Conservation (phyloP, 331 rosid genomes). For the Saraca asoca region DNA sequence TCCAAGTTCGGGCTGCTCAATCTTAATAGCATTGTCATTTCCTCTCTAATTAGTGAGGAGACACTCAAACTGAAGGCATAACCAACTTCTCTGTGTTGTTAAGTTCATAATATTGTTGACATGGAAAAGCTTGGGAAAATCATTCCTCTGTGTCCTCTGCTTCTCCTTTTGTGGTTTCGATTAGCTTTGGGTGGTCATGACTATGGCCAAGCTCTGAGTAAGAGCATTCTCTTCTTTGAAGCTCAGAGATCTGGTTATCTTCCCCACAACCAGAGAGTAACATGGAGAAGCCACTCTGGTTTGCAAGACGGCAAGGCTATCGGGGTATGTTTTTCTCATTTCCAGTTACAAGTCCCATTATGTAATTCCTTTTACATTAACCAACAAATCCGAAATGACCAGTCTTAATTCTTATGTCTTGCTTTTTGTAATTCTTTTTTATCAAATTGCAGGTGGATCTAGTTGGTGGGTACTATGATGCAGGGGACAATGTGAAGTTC, state of each 20-base stretch:
- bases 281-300: slow-evolving; percentile 92
- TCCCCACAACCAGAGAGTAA: slow-evolving; percentile 78
- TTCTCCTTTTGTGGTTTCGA: slow-evolving; percentile 44
- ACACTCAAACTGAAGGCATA: neutral
- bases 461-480: slow-evolving; percentile 92
- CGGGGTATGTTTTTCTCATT: slow-evolving; percentile 54
- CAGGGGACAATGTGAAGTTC: slow-evolving; percentile 97
- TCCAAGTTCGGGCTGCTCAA: slow-evolving; percentile 44
- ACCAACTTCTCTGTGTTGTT: neutral
- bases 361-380: no score
- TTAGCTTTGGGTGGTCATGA: slow-evolving; percentile 67
- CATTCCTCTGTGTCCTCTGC: slow-evolving; percentile 40
- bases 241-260: slow-evolving; percentile 98
- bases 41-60: neutral
- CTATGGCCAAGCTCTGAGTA: slow-evolving; percentile 84
- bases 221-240: slow-evolving; percentile 94
- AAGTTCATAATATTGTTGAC: neutral
- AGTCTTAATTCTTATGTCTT: neutral
- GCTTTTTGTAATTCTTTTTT: neutral
- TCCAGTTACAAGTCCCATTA: no score
- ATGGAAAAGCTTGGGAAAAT: slow-evolving; percentile 54
- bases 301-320: slow-evolving; percentile 85
- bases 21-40: slow-evolving; percentile 51
- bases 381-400: no score
- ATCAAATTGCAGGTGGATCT: slow-evolving; percentile 68